A percentile compares a stretch with the other conserved stretches of the same genome.
Conservation (phyloP, 2,329 filamentous ascomycete genomes). For the Tympanopsis confertula region DNA sequence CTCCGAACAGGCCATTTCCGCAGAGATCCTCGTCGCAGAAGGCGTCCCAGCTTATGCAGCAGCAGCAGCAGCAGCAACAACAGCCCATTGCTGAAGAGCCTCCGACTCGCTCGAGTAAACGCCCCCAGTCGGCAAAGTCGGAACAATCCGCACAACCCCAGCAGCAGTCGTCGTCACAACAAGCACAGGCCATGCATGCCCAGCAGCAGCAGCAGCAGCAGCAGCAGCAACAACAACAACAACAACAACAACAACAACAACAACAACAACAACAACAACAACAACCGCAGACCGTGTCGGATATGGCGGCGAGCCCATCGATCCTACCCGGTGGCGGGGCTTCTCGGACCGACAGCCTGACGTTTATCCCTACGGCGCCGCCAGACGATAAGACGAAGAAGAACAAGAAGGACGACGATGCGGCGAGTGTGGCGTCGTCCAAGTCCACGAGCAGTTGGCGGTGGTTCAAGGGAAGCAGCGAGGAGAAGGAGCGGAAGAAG, state of each 20-base stretch:
- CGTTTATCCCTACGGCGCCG: conserved; percentile 64
- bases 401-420: conserved; percentile 53
- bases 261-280: conserved; percentile 15
- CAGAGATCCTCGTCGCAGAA: conserved; percentile 43
- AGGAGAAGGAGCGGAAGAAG: conserved; percentile 64
- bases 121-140: conserved; percentile 9
- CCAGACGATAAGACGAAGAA: conserved; percentile 65
- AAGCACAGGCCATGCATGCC: conserved; percentile 12
- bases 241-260: conserved; percentile 15
- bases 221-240: conserved; percentile 11
- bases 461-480: conserved; percentile 64
- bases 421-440: conserved; percentile 43
- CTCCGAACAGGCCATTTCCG: conserved; percentile 26
- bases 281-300: conserved; percentile 41
- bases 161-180: too few species aligned
- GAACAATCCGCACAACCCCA: too few species aligned
- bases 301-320: conserved; percentile 56
- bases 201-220: conserved; percentile 8
- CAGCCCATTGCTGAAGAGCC: conserved; percentile 11
- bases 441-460: conserved; percentile 78
- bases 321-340: conserved; percentile 57
- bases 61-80: conserved; percentile 6
- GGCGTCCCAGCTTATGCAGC: conserved; percentile 6
- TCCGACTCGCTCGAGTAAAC: conserved; percentile 17
- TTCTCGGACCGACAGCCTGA: conserved; percentile 62